These are phyloP conservation scores for Fusarium sp. DNA, from an alignment of 2,329 filamentous ascomycete species.

Conservation along the genomic window DNA sequence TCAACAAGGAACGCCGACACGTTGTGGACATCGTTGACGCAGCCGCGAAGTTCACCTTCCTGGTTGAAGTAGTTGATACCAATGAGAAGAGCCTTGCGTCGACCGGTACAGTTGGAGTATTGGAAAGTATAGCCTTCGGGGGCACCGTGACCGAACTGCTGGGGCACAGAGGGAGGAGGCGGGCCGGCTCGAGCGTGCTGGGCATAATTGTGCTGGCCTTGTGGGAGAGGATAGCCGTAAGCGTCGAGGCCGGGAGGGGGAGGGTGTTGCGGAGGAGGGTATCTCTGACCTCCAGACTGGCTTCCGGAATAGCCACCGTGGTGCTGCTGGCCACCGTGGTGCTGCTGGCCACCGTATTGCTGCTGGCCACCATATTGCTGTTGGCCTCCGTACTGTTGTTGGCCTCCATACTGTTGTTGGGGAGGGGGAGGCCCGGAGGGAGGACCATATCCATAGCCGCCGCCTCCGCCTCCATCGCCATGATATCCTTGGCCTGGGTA, in stretches of 20 bases:
- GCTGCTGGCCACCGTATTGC: too few species aligned
- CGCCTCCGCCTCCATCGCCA: constrained; percentile 53
- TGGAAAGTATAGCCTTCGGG: constrained; percentile 78
- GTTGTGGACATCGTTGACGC: constrained; percentile 86
- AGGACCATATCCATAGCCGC: constrained; percentile 47
- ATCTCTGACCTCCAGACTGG: constrained; percentile 45
- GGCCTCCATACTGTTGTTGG: constrained; percentile 23
- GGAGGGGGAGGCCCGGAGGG: constrained; percentile 48
- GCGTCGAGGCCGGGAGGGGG: constrained; percentile 60
- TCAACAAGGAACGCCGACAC: constrained; percentile 78
- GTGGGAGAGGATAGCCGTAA: constrained; percentile 61
- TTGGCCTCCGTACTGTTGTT: constrained; percentile 1
- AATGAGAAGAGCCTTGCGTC: constrained; percentile 79
- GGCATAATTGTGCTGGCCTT: constrained; percentile 47
- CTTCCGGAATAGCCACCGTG: constrained; percentile 43
- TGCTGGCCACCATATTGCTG: constrained; percentile 15
- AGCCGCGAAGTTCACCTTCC: constrained; percentile 77
- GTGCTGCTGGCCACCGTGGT: neutral
- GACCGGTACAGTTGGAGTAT: constrained; percentile 80
- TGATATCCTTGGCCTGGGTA: constrained; percentile 59
- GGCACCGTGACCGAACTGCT: constrained; percentile 76
- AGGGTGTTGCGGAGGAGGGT: constrained; percentile 54
- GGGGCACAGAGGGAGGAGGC: constrained; percentile 63
- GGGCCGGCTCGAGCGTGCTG: constrained; percentile 52
- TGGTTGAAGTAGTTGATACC: constrained; percentile 87